These are phyloP conservation scores for Hyparrhenia diplandra DNA, from an alignment of 176 grass and related monocot species.

Conservation along the genomic window DNA sequence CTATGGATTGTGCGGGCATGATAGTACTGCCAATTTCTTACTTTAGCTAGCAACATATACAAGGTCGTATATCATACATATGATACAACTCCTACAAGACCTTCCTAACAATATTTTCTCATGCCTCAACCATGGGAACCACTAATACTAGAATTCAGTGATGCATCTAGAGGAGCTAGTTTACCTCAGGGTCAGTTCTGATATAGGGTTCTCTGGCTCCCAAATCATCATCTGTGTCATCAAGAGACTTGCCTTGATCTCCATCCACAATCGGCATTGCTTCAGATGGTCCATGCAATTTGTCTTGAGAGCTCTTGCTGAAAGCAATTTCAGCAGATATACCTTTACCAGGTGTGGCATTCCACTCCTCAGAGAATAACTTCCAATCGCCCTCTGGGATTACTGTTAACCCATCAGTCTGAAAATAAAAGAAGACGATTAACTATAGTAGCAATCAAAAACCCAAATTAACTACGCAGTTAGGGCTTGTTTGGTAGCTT, in stretches of 20 bases:
- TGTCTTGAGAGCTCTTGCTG: conserved; percentile 41
- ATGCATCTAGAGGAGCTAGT: neutral
- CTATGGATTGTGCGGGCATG: neutral
- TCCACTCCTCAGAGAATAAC: conserved; percentile 94
- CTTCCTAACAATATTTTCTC: conserved; percentile 9
- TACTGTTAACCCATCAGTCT: conserved; percentile 80
- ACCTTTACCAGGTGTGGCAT: conserved; percentile 52
- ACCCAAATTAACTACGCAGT: conserved; percentile 2
- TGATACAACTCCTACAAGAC: neutral
- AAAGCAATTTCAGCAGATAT: conserved; percentile 83
- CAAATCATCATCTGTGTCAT: conserved; percentile 47
- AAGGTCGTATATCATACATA: neutral
- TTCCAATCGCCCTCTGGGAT: conserved; percentile 73
- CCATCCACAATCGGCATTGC: conserved; percentile 22
- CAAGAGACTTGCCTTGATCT: conserved; percentile 26
- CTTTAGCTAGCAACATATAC: neutral
- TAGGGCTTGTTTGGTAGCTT: neutral
- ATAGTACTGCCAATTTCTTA: neutral
- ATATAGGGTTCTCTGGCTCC: conserved; percentile 40
- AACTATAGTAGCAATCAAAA: conserved; percentile 11
- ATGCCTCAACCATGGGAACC: conserved; percentile 4
- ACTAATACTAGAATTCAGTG: conserved; percentile 7
- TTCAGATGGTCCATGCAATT: conserved; percentile 39
- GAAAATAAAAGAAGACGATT: conserved; percentile 40
- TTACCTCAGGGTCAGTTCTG: conserved; percentile 71